Conservation (phyloP, 2,329 filamentous ascomycete species). For the Ceratocystis alfenasii region DNA sequence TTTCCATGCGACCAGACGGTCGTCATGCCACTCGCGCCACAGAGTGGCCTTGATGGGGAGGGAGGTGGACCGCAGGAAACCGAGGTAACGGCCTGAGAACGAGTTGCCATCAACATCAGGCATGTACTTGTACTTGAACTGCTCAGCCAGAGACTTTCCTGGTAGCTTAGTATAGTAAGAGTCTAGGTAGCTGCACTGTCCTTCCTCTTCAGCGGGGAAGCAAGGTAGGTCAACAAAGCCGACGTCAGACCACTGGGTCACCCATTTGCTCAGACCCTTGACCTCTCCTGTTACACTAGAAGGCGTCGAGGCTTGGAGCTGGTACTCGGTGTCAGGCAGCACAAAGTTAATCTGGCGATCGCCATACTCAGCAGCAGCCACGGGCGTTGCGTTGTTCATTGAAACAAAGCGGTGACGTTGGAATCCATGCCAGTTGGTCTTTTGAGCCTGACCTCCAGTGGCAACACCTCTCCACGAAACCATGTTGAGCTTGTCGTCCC, state of each 20-base stretch:
- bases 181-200: slow-evolving; percentile 66
- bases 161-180: slow-evolving; percentile 64
- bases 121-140: slow-evolving; percentile 55
- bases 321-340: slow-evolving; percentile 38
- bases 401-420: slow-evolving; percentile 64
- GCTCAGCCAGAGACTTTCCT: slow-evolving; percentile 34
- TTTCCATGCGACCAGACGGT: slow-evolving; percentile 60
- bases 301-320: slow-evolving; percentile 27
- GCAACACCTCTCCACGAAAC: slow-evolving; percentile 57
- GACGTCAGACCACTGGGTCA: slow-evolving; percentile 39
- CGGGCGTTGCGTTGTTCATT: slow-evolving; percentile 56
- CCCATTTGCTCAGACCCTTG: slow-evolving; percentile 39
- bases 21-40: slow-evolving; percentile 72
- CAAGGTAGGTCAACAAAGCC: slow-evolving; percentile 46
- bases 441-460: slow-evolving; percentile 48
- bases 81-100: slow-evolving; percentile 56
- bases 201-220: slow-evolving; percentile 33
- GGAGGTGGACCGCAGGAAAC: slow-evolving; percentile 56
- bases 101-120: slow-evolving; percentile 67
- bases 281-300: slow-evolving; percentile 27
- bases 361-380: slow-evolving; percentile 38
- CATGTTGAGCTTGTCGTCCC: slow-evolving; percentile 43
- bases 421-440: slow-evolving; percentile 57
- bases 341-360: slow-evolving; percentile 42
- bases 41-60: slow-evolving; percentile 67